Conservation (phyloP, 148 eudicot species). For the Chenopodium formosanum region DNA sequence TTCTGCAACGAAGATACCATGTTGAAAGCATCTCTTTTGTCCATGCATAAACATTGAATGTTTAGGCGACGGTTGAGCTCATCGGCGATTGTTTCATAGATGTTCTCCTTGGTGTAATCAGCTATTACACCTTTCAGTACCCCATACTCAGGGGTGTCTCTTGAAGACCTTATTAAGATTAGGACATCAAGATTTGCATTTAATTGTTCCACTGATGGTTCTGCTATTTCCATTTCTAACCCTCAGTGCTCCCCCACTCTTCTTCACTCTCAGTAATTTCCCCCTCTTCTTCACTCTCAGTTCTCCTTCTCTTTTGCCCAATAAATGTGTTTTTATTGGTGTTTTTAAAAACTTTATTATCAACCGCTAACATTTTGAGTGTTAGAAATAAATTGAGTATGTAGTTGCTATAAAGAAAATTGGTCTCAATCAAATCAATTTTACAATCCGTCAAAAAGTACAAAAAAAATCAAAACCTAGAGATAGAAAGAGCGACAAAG, state of each 20-base stretch:
- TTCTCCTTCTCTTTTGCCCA: background rate
- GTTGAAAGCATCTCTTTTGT: too few species aligned
- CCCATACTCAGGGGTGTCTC: background rate
- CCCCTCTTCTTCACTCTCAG: background rate
- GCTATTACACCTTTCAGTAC: background rate
- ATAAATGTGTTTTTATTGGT: background rate
- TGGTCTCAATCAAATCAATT: too few species aligned
- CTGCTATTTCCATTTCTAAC: too few species aligned
- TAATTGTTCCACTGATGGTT: too few species aligned
- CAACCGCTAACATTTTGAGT: background rate
- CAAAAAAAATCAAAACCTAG: background rate
- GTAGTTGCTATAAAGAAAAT: too few species aligned
- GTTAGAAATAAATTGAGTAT: background rate
- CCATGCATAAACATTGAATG: too few species aligned
- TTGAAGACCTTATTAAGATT: background rate
- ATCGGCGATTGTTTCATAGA: background rate
- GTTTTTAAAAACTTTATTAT: background rate
- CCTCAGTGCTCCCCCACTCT: background rate
- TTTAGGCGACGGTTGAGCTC: background rate
- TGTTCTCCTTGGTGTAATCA: background rate
- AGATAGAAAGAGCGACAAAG: background rate
- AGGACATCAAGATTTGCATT: background rate
- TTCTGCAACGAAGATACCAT: too few species aligned
- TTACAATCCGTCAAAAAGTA: too few species aligned
- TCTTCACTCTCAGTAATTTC: background rate